Evolutionary conservation across 345 rosid species (phyloP).

Genomic region (Melaleuca alternifolia): DNA sequence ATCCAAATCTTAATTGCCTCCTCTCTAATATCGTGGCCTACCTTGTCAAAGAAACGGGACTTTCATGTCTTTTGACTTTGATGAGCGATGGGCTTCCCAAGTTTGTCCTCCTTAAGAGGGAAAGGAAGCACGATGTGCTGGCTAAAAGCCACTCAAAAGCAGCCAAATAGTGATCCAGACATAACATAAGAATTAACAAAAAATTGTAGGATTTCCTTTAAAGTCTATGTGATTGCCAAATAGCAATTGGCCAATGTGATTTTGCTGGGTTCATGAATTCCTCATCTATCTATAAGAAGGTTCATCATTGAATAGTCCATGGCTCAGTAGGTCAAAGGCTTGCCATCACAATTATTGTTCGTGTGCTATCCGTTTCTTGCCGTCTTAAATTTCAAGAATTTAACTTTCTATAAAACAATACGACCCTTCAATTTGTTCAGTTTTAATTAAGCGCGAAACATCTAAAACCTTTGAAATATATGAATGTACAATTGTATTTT

Average conservation of each 20-base stretch:
- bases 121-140: neutral
- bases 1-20: neutral
- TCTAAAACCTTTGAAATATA: neutral
- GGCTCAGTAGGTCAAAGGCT: neutral
- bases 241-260: neutral
- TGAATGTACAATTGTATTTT: neutral
- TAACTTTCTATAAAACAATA: too few relatives aligned
- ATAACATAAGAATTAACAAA: neutral
- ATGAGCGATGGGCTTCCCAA: neutral
- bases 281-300: neutral
- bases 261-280: neutral
- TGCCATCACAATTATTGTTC: neutral
- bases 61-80: neutral
- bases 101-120: neutral
- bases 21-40: neutral
- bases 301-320: neutral
- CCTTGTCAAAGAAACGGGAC: neutral
- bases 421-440: neutral
- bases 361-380: neutral
- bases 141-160: neutral
- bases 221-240: neutral
- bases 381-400: too few relatives aligned
- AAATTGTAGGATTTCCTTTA: neutral
- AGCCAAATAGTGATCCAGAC: neutral
- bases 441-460: neutral